Base-by-base conservation (phyloP, 495 filamentous ascomycete species). In the Chaetomidium leptoderma region DNA sequence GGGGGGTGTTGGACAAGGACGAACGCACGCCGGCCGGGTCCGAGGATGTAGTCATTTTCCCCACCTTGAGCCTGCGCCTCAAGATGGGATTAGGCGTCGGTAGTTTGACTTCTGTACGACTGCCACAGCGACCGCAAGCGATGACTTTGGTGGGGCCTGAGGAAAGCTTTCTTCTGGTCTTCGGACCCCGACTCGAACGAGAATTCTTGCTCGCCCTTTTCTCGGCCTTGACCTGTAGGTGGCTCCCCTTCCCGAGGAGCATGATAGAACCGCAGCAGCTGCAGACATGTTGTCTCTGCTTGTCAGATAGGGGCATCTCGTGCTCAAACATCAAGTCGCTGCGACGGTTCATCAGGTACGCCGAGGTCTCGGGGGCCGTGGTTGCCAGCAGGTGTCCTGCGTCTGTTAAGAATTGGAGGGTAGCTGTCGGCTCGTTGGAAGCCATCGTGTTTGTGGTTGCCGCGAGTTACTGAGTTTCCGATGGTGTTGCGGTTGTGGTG, bases 241-340 rank as follows among this genome's bases (percentile, higher is more conserved):
- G 48, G 52, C 69, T 72, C 0, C 68, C 75, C 46, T 71, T 63
- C 0, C 80, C 80, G 6, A 65, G 52, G 32, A 81, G 65, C 70
- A 81, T 73, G 47, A 81, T 79, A 56, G 79, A 74, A 29, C 80
- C 80, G 60, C 80, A 83, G 44, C 73, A 74, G 32, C 63, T 71
- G 64, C 80, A 83, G 17, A 73, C 71, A 49, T 74, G 74, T 48
- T 78, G 73, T 47, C 68, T 69, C 23, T 80, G 69, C 10, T 71
- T 44, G 23, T 79, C 78, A 6, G 77, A 64, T 50, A 54, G 70
- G 14, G 69, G 60, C 7, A 79, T 21, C 21, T 75, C 71, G 59
- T 74, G 68, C 24, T 75, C 66, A 52, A 76, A 70, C 63, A 78
- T 63, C 1, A 81, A 58, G 21, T 62, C 55, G 58, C 75, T 71